A percentile compares a stretch with the other conserved stretches of the same genome.
Conservation (phyloP, 202 grass and related monocot genomes). For the Setaria viridis region DNA sequence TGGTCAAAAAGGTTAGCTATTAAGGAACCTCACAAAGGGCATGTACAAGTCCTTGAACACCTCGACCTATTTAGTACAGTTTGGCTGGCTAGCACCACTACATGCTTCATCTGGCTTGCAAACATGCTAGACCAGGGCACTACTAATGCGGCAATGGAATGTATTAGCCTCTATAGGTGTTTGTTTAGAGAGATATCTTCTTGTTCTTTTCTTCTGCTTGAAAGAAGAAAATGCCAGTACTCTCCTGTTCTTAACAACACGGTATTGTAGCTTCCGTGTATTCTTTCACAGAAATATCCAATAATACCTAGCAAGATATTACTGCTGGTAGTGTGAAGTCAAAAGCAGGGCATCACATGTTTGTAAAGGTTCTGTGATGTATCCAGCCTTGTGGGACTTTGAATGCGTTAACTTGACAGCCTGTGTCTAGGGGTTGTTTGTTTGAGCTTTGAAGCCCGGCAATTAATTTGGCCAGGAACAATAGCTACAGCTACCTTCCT, state of each 20-base stretch:
- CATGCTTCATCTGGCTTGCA: not conserved
- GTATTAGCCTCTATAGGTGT: not conserved
- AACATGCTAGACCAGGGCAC: not conserved
- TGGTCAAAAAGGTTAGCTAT: not conserved
- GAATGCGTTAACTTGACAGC: conserved; percentile 40
- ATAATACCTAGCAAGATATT: conserved; percentile 13
- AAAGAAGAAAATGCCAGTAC: not conserved
- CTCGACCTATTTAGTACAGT: not conserved
- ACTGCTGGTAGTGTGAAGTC: not conserved
- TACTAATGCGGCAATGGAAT: not conserved
- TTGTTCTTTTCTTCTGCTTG: not conserved
- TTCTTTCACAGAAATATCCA: conserved; percentile 24
- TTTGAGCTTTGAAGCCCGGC: conserved; percentile 16
- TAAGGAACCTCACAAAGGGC: not conserved
- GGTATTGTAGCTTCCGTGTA: not conserved
- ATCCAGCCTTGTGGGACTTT: conserved; percentile 42
- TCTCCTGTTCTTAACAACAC: not conserved
- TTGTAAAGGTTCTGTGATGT: conserved; percentile 38
- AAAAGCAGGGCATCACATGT: conserved; percentile 49
- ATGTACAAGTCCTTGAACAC: not conserved
- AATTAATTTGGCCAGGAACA: conserved; percentile 42
- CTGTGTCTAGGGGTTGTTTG: conserved; percentile 22
- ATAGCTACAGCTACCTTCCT: conserved; percentile 48
- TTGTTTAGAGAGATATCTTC: not conserved
- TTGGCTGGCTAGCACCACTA: not conserved